Evolutionary conservation across 768 basidiomycete species (phyloP), one percentile per base, ranked within the genome.

Genomic region (Russula foetens): DNA sequence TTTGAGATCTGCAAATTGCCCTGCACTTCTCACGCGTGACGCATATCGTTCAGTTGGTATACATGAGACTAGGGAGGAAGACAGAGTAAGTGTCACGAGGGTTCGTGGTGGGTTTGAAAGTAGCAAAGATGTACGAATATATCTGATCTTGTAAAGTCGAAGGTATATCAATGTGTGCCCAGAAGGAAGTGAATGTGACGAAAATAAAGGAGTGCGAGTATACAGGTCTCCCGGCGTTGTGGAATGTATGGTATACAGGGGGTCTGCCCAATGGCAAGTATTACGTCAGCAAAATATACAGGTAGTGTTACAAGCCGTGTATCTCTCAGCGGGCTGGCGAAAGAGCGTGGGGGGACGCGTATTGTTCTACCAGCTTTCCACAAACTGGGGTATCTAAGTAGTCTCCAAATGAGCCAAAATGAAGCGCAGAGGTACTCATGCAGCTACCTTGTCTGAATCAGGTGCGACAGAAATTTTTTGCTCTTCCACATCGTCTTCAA

Each of bases 391-490:
- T 35, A 44, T 44, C 61, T 64, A 28, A 28, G 39, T 35, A 24
- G 31, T 7, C n/a, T 1, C n/a, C 49, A 21, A 15, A 43, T 63
- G 14, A 64, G 61, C 39, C 43, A 24, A n/a, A 55, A 35, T 35
- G 23, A 43, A 28, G 38, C 3, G 15, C 46, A 7, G 8, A 24
- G 43, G 38, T 15, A 28, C 4, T 7, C 26, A 46, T 38, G 35
- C 44, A 19, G 24, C 29, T 14, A 63, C 62, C 53, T 63, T 53
- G 50, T 57, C 63, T 21, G 60, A 52, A 12, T 64, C 60, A 4
- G 63, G 50, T 1, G 48, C 46, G 6, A 58, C 41, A 12, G 63
- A 64, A 19, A 63, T 52, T 33, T 57, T 57, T 39, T 63, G 62
- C 24, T 50, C 49, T 19, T 52, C 54, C 35, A 24, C 23, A 6